Evolutionary conservation across 495 filamentous ascomycete genomes (phyloP), one percentile per base, ranked within the genome.

Genomic region (Pyrenula massariospora): DNA sequence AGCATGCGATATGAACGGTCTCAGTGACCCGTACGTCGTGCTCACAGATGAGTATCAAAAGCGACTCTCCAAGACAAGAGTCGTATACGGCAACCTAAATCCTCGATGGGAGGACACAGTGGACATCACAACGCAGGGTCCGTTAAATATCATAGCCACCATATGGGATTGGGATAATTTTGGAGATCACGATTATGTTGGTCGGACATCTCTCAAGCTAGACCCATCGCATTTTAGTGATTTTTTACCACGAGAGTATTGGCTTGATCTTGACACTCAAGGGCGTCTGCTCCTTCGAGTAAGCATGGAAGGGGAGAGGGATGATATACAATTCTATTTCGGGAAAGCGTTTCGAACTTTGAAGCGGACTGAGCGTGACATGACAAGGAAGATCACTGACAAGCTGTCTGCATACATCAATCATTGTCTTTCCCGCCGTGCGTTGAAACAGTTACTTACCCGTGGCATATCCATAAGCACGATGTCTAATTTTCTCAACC

Each of bases 101-200:
- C 94, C 94, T 20, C 84, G 94, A 15, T 99, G 94, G 94, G 94
- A 99, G 63, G 94, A 97, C 70, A 86, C 89, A 1, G 84, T 96
- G 15, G 94, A 99, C 64, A 96, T 99, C 61, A 92, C 90, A 21
- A 95, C 94, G 0, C 82, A 86, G 54, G 91, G 94, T 1, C 83
- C 92, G 31, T 73, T 97, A 48, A 96, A 95, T 62, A 84, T 99
- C 62, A 93, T 96, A 60, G 91, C 91, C 22, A 99, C 93, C 0
- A 87, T 97, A 23, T 99, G 94, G 94, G 94, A 99, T 71, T 94
- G 91, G 83, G 94, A 99, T 73, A 86, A 89, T 12, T 82, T 99
- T 56, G 93, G 94, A 48, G 94, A 99, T 64, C 93, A 99, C 59
- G 94, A 99, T 64, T 97, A 93, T 64, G 89, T 97, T 47, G 93